Evolutionary conservation across 768 basidiomycete genomes (phyloP), one percentile per base, ranked within the genome.

Genomic region (Kwoniella sp.): DNA sequence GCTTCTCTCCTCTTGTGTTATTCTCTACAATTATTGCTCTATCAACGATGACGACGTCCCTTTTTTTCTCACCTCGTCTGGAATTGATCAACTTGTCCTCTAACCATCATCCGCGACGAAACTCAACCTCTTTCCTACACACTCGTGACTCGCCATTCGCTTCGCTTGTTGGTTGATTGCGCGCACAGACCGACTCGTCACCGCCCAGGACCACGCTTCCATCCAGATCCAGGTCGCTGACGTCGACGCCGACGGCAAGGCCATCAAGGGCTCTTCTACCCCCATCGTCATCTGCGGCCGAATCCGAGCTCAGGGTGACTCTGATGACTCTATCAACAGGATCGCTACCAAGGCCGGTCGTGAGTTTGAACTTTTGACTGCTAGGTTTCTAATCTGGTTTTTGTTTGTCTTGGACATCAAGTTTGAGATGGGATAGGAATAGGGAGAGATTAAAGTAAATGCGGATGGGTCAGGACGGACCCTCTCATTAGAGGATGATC

Each of bases 181-280:
- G 7, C n/a, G 48, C 2, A 52, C 65, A 96, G 93, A 94, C 87
- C 92, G 95, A 72, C 85, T 99, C 78, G 97, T 99, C 83, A 97
- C 90, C 69, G 91, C 95, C 74, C 98, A 98, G 84, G 96, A 99
- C 83, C 92, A 98, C 80, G 95, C 96, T 36, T 96, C 94, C 30
- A 93, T 99, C 78, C 96, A 99, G 81, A 88, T 99, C 82, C 90
- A 88, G 82, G 85, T 99, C 73, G 90, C 85, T 65, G 95, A 98
- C 77, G 96, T 99, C 77, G 94, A 98, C 79, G 73, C 78, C 62
- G 86, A 88, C 57, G 94, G 93, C 79, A 76, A 77, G 61, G 79
- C 78, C 71, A 72, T 80, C 73, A 80, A 80, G 74, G 73, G 70
- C 61, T 65, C 66, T 58, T 71, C 72, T 64, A 93, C 92, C 64